Base-by-base conservation (phyloP, 164 flowering plant species). In the Magnolia officinalis region DNA sequence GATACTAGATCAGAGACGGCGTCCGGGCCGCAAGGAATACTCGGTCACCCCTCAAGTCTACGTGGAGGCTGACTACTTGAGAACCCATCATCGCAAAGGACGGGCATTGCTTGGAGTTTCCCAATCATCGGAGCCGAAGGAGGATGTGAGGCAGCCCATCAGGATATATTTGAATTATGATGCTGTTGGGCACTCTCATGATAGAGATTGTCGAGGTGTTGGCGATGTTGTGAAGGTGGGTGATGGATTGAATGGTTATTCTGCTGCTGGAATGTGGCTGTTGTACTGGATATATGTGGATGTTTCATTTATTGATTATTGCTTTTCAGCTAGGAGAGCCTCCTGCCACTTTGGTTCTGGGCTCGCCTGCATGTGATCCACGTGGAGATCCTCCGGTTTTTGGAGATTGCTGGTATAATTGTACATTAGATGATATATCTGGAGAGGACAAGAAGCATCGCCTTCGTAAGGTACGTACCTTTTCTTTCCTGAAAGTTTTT, bases 391-490 rank as follows among this genome's bases (percentile, higher is more conserved):
- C 98, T 79, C 96, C 97, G 14, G 75, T 94, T 74, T 88, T 81
- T 78, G 97, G 96, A 70, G 98, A 96, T 76, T 96, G 99, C 81
- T 96, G 99, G 99, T 96, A 96, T 83, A 96, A 94, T 78, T 96
- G 99, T 83, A 94, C 98, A 14, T 69, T 84, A 58, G 98, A 94
- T 85, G 99, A 96, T 83, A 88, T 96, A 72, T 86, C 97, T 70
- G 96, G 89, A 78, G 89, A 90, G 79, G 99, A 96, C 84, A 96
- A 96, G 85, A 88, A 81, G 82, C 90, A 70, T 63, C 95, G 99
- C 52, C 98, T 96, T 81, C 97, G 86, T 69, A 94, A 94, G 97
- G 99, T 96, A 0, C 13, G 73, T 50, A 51, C 8, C 61, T 71
- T 66, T 51, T 61, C 11, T 55, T 52, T 10, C 6, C 51, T 3